Conservation (phyloP, 495 filamentous ascomycete species). For the Talaromyces nanjingensis region DNA sequence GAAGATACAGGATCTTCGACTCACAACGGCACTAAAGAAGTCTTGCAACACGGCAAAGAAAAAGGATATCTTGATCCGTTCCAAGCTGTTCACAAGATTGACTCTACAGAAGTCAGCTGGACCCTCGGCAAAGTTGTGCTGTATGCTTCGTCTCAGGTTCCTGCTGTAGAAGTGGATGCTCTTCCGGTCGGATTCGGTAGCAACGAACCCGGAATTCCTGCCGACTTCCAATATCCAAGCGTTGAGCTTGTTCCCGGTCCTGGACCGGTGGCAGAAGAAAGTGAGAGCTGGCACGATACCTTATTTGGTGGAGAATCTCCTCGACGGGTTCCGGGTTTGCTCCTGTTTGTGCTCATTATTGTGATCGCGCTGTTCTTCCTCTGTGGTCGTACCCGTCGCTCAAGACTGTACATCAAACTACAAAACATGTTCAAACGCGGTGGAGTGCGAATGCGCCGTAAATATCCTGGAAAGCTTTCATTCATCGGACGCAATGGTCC, state of each 20-base stretch:
- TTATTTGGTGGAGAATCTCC: conserved; percentile 54
- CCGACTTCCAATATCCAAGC: conserved; percentile 84
- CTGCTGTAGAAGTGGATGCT: conserved; percentile 47
- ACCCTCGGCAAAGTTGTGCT: conserved; percentile 97
- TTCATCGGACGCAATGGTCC: conserved; percentile 51
- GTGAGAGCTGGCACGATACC: conserved; percentile 67
- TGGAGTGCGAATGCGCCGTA: conserved; percentile 42
- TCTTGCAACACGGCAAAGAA: conserved; percentile 60
- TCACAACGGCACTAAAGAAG: conserved; percentile 70
- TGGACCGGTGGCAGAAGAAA: conserved; percentile 29
- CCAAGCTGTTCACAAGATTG: conserved; percentile 88
- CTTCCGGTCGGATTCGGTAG: conserved; percentile 87
- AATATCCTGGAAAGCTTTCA: conserved; percentile 45
- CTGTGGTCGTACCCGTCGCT: conserved; percentile 64
- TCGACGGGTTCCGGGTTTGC: conserved; percentile 63
- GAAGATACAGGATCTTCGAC: conserved; percentile 46
- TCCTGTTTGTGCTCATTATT: conserved; percentile 69
- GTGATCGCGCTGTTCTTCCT: conserved; percentile 59
- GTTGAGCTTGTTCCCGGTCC: conserved; percentile 34
- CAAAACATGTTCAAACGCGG: conserved; percentile 42
- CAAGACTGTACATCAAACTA: conserved; percentile 55
- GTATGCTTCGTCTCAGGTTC: conserved; percentile 85
- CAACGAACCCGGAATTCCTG: conserved; percentile 61
- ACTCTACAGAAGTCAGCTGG: conserved; percentile 94
- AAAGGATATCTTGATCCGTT: conserved; percentile 86